Percentiles rank a stretch among this genome's conserved stretches.
These are phyloP conservation scores for Aphanomyces invadans DNA, from an alignment of 352 stramenopile genomes.

Conservation along the genomic window DNA sequence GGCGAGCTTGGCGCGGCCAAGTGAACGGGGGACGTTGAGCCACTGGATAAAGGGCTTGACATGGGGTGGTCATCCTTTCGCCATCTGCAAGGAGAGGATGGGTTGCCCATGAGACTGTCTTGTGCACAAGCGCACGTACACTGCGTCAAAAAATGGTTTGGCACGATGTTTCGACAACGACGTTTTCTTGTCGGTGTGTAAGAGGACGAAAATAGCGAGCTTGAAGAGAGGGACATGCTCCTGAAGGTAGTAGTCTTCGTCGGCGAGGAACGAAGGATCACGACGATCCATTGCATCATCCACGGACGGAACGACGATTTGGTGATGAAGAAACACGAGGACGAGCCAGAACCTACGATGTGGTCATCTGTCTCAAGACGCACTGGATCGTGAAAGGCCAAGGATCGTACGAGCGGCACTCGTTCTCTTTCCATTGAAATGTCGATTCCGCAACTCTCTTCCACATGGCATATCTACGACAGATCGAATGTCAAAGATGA, in stretches of 20 bases:
- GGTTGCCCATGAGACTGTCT: constrained; percentile 33
- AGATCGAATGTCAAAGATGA: neutral
- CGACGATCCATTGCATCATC: constrained; percentile 15
- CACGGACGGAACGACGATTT: constrained; percentile 42
- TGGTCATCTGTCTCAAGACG: neutral
- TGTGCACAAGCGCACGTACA: constrained; percentile 33
- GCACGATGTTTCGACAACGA: neutral
- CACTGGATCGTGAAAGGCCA: neutral
- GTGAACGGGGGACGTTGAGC: neutral
- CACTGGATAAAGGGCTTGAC: constrained; percentile 30
- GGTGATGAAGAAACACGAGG: constrained; percentile 65
- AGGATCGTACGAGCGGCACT: constrained; percentile 49
- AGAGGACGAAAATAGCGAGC: constrained; percentile 67
- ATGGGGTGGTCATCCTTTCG: neutral
- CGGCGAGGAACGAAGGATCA: constrained; percentile 34
- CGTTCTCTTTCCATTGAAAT: constrained; percentile 73
- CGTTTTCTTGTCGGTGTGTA: constrained; percentile 68
- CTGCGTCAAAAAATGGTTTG: constrained; percentile 60
- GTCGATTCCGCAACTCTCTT: constrained; percentile 47
- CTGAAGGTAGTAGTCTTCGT: constrained; percentile 41
- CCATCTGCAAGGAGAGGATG: constrained; percentile 3
- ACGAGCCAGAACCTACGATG: constrained; percentile 61
- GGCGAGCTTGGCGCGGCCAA: constrained; percentile 38
- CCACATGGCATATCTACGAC: constrained; percentile 36
- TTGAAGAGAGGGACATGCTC: constrained; percentile 67